Percentiles rank a stretch among this genome's conserved stretches.
phyloP scores from a whole-genome alignment of 352 stramenopile species.

The Phytophthora tentaculata region DNA sequence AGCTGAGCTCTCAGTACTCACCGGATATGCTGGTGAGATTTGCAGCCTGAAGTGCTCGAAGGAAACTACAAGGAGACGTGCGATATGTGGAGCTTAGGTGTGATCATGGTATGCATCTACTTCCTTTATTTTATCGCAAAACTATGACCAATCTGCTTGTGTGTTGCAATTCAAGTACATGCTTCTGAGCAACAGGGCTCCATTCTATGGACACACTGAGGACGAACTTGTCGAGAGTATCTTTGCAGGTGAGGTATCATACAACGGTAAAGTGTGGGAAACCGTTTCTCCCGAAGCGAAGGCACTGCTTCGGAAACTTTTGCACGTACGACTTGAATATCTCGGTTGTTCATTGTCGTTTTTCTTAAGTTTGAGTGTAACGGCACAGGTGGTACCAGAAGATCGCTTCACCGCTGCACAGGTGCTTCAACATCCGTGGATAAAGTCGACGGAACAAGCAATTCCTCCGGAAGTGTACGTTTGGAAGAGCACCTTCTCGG shows the following conservation, averaged over 20 bases:
- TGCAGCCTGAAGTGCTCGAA: slow-evolving; percentile 68
- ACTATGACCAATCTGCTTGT: no score
- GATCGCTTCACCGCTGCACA: slow-evolving; percentile 67
- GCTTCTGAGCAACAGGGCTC: slow-evolving; percentile 79
- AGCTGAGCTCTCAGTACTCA: no score
- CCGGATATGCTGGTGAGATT: no score
- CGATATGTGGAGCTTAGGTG: slow-evolving; percentile 84
- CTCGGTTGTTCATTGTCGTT: not conserved
- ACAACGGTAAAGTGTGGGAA: slow-evolving; percentile 60
- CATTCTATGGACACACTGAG: slow-evolving; percentile 72
- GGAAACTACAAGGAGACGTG: slow-evolving; percentile 78
- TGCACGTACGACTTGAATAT: slow-evolving; percentile 49
- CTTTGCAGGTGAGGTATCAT: slow-evolving; percentile 66
- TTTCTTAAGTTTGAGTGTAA: not conserved
- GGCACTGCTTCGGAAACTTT: slow-evolving; percentile 71
- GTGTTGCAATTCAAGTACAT: slow-evolving; percentile 71
- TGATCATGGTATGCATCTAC: slow-evolving; percentile 67
- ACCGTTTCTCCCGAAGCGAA: slow-evolving; percentile 70
- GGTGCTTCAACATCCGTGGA: slow-evolving; percentile 74
- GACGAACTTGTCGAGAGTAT: slow-evolving; percentile 82
- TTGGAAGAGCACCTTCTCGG: not conserved
- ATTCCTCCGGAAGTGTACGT: slow-evolving; percentile 54
- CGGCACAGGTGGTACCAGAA: slow-evolving; percentile 47
- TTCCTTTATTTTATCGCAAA: no score
- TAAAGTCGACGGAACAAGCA: slow-evolving; percentile 54